Evolutionary conservation across 345 rosid species (phyloP).

Genomic region (Erysimum cheiranthoides): DNA sequence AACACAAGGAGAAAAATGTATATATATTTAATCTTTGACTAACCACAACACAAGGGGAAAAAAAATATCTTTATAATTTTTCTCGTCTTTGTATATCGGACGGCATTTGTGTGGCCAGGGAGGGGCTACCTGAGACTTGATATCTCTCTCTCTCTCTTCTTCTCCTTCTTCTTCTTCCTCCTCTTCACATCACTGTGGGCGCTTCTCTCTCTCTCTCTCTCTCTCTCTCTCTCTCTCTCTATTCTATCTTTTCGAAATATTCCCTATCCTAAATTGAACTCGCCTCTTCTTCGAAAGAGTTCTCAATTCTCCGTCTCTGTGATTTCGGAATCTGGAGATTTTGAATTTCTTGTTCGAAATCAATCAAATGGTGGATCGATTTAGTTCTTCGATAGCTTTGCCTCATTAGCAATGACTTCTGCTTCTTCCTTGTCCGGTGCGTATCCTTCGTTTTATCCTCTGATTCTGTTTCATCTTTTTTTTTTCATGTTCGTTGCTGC

Average conservation of each 20-base stretch:
- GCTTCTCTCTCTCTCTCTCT: constrained; percentile 17
- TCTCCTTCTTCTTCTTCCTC: constrained; percentile 34
- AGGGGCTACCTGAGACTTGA: constrained; percentile 37
- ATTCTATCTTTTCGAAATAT: constrained; percentile 67
- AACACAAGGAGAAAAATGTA: constrained; percentile 2
- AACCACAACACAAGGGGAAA: constrained; percentile 1
- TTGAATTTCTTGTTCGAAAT: constrained; percentile 17
- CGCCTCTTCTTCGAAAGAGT: neutral
- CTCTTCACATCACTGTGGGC: constrained; percentile 35
- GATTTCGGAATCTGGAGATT: constrained; percentile 46
- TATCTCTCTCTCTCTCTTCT: constrained; percentile 43
- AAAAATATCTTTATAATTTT: neutral
- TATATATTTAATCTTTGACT: neutral
- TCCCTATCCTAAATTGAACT: constrained; percentile 34
- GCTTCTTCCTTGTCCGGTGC: constrained; percentile 83
- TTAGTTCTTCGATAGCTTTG: constrained; percentile 57
- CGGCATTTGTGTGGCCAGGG: constrained; percentile 48
- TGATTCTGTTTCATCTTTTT: neutral
- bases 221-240: constrained; percentile 49
- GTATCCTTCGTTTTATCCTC: neutral
- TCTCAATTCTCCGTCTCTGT: constrained; percentile 4
- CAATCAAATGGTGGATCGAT: constrained; percentile 52
- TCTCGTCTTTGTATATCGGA: constrained; percentile 21
- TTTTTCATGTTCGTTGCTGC: constrained; percentile 11
- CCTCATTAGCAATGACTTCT: constrained; percentile 74